These are phyloP conservation scores for Fusarium secorum DNA, from an alignment of 2,329 filamentous ascomycete genomes.

Conservation along the genomic window DNA sequence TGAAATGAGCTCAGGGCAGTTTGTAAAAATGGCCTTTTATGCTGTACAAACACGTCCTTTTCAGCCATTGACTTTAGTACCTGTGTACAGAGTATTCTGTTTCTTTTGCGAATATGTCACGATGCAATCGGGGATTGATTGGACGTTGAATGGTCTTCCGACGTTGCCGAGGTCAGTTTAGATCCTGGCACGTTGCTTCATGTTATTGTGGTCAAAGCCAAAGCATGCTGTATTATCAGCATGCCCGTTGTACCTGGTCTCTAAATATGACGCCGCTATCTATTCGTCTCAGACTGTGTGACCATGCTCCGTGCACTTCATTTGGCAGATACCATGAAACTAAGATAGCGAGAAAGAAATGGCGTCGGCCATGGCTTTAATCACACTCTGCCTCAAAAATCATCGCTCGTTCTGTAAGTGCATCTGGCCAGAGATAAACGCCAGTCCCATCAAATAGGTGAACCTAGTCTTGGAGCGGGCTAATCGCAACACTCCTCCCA, in stretches of 20 bases:
- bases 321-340: neutral
- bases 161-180: neutral
- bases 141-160: neutral
- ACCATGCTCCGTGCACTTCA: neutral
- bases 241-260: constrained; percentile 7
- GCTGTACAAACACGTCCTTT: neutral
- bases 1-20: neutral
- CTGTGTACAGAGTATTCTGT: neutral
- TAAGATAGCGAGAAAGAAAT: neutral
- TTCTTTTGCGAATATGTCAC: neutral
- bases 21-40: neutral
- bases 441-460: constrained; percentile 5
- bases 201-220: constrained; percentile 15
- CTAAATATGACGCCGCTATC: constrained; percentile 5
- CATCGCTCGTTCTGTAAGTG: neutral
- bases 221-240: constrained; percentile 5
- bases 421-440: constrained; percentile 19
- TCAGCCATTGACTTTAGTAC: neutral
- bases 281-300: constrained; percentile 1
- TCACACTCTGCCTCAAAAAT: neutral
- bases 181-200: neutral
- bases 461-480: neutral
- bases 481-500: constrained; percentile 4
- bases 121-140: neutral
- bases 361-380: neutral